These are phyloP conservation scores for Eurotiales sp. DNA, from an alignment of 2,329 filamentous ascomycete species.

Conservation along the genomic window DNA sequence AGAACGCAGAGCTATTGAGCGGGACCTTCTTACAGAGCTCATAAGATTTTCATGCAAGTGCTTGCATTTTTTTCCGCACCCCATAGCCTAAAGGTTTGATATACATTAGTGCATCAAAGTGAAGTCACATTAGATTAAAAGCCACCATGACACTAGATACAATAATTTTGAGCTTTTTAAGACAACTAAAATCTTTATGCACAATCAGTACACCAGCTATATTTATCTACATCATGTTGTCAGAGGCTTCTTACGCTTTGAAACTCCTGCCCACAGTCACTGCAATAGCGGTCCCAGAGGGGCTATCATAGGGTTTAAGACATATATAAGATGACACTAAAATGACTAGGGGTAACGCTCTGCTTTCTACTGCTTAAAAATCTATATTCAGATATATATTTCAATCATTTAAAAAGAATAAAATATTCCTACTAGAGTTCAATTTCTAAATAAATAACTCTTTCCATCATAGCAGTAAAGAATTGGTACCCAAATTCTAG, in stretches of 20 bases:
- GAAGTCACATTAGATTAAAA: background rate
- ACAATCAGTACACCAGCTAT: background rate
- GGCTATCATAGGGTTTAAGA: background rate
- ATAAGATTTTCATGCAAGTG: too few relatives aligned
- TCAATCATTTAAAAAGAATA: background rate
- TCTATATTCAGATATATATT: background rate
- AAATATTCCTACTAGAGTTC: background rate
- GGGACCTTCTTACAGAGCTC: too few relatives aligned
- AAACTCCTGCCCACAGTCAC: background rate
- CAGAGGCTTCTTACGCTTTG: background rate
- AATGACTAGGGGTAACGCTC: background rate
- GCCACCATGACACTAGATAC: background rate
- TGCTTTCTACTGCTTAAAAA: background rate
- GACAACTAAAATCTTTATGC: background rate
- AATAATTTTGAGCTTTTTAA: background rate
- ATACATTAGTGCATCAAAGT: background rate
- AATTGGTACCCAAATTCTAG: background rate
- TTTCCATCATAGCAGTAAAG: background rate
- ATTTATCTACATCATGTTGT: background rate
- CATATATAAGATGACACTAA: background rate
- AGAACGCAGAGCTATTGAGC: too few relatives aligned
- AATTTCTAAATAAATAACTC: background rate
- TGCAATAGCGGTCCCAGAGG: conserved; percentile 2
- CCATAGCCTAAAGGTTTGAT: background rate
- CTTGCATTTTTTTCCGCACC: background rate